Conservation (phyloP, 1,139 yeast genomes). For the Pichia terricola region DNA sequence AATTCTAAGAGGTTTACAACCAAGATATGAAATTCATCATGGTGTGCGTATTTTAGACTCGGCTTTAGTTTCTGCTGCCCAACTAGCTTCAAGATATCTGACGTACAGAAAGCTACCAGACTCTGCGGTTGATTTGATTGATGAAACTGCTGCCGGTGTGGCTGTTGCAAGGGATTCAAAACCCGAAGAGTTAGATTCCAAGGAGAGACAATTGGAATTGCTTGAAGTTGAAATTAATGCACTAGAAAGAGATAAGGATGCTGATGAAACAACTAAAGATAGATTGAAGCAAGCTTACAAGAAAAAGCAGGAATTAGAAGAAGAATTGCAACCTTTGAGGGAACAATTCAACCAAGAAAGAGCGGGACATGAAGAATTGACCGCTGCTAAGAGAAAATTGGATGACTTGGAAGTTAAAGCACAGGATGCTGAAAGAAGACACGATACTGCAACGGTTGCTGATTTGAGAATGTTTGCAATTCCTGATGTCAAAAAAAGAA, state of each 20-base stretch:
- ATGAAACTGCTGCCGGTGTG: conserved; percentile 94
- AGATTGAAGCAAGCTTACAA: conserved; percentile 71
- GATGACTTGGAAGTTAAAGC: conserved; percentile 93
- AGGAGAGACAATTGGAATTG: conserved; percentile 86
- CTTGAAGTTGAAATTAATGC: conserved; percentile 95
- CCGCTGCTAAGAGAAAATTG: conserved; percentile 77
- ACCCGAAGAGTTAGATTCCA: conserved; percentile 90
- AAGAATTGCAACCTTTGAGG: conserved; percentile 74
- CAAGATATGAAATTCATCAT: conserved; percentile 93
- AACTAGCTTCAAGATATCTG: conserved; percentile 85
- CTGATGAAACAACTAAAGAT: conserved; percentile 81
- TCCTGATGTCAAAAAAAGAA: conserved; percentile 78
- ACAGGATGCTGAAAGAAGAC: conserved; percentile 92
- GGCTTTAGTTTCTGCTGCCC: conserved; percentile 92
- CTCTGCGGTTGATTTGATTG: conserved; percentile 93
- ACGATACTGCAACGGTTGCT: conserved; percentile 90
- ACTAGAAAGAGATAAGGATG: conserved; percentile 87
- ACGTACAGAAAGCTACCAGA: conserved; percentile 96
- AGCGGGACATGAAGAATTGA: conserved; percentile 84
- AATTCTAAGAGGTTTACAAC: conserved; percentile 91
- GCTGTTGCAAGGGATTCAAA: conserved; percentile 97
- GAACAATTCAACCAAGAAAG: conserved; percentile 84
- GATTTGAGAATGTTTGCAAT: conserved; percentile 95
- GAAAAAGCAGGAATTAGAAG: conserved; percentile 76
- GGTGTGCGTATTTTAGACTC: conserved; percentile 95